These are phyloP conservation scores for Truncatella angustata DNA, from an alignment of 2,329 filamentous ascomycete species.

Conservation along the genomic window DNA sequence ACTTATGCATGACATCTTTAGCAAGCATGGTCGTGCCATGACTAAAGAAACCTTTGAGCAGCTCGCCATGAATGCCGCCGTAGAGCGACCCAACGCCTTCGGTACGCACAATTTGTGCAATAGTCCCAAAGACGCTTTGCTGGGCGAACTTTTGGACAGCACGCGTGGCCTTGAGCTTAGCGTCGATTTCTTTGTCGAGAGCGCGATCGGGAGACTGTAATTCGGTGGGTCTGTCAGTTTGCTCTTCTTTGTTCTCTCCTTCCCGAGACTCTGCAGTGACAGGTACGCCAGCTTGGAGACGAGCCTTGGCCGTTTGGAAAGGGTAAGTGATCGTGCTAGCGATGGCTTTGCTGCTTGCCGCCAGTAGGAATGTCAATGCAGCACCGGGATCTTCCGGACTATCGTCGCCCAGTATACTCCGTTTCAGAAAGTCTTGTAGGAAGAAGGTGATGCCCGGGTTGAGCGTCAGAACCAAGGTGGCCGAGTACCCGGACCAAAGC, in stretches of 20 bases:
- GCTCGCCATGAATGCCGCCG: constrained; percentile 71
- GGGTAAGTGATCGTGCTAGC: constrained; percentile 81
- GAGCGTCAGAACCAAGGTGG: constrained; percentile 73
- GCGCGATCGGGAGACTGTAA: constrained; percentile 13
- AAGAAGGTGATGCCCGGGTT: constrained; percentile 88
- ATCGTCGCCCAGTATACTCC: constrained; percentile 51
- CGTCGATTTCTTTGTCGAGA: constrained; percentile 27
- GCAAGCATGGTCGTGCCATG: constrained; percentile 86
- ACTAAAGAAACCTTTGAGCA: constrained; percentile 79
- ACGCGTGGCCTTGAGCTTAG: constrained; percentile 24
- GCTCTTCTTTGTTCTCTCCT: constrained; percentile 26
- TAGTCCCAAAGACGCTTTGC: constrained; percentile 61
- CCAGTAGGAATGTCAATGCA: constrained; percentile 46
- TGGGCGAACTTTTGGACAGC: constrained; percentile 26
- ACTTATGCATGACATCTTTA: constrained; percentile 73
- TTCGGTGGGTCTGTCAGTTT: constrained; percentile 9
- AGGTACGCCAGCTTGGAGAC: constrained; percentile 62
- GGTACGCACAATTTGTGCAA: constrained; percentile 54
- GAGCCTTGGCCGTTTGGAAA: constrained; percentile 79
- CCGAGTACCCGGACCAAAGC: constrained; percentile 88
- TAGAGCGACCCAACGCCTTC: constrained; percentile 73
- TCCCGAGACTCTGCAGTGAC: constrained; percentile 25
- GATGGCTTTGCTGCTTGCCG: constrained; percentile 74
- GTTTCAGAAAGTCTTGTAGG: constrained; percentile 70
- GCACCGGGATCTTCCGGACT: constrained; percentile 29